phyloP scores from a whole-genome alignment of 768 basidiomycete genomes.

The Rhizopogon roseolus region DNA sequence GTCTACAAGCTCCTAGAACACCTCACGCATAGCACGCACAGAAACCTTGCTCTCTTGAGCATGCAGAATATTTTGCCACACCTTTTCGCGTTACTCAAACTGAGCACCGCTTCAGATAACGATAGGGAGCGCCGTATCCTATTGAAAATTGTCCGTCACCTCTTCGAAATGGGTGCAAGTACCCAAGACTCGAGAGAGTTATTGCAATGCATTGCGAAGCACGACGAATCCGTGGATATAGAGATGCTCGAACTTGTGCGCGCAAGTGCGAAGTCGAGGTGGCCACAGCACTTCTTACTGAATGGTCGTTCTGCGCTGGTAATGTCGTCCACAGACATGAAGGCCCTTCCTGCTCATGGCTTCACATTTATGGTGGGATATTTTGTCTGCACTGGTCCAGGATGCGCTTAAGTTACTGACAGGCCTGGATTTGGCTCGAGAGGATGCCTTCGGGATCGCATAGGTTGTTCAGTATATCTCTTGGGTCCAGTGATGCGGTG shows the following conservation, averaged over 20 bases:
- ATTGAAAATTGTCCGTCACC: slow-evolving; percentile 58
- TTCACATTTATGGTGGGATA: slow-evolving; percentile 66
- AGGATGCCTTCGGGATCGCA: slow-evolving; percentile 31
- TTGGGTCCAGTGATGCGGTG: slow-evolving; percentile 29
- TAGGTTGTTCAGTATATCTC: slow-evolving; percentile 32
- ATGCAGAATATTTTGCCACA: slow-evolving; percentile 50
- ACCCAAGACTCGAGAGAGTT: slow-evolving; percentile 59
- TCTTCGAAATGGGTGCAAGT: slow-evolving; percentile 73
- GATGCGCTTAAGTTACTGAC: background rate
- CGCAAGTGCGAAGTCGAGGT: slow-evolving; percentile 65
- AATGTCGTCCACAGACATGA: slow-evolving; percentile 41
- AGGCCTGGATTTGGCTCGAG: slow-evolving; percentile 51
- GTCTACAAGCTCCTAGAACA: slow-evolving; percentile 61
- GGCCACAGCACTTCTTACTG: slow-evolving; percentile 76
- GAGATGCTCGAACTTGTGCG: slow-evolving; percentile 71
- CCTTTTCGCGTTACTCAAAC: slow-evolving; percentile 32
- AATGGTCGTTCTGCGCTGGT: slow-evolving; percentile 50
- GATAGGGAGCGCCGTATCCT: slow-evolving; percentile 48
- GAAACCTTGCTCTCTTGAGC: slow-evolving; percentile 66
- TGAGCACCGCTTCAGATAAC: slow-evolving; percentile 19
- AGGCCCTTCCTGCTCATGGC: slow-evolving; percentile 54
- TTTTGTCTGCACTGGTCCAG: background rate
- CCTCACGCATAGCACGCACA: slow-evolving; percentile 54
- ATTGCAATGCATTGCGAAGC: slow-evolving; percentile 51
- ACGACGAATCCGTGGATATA: slow-evolving; percentile 47